phyloP scores from a whole-genome alignment of 2,329 filamentous ascomycete species.

The Diplodia sapinea region DNA sequence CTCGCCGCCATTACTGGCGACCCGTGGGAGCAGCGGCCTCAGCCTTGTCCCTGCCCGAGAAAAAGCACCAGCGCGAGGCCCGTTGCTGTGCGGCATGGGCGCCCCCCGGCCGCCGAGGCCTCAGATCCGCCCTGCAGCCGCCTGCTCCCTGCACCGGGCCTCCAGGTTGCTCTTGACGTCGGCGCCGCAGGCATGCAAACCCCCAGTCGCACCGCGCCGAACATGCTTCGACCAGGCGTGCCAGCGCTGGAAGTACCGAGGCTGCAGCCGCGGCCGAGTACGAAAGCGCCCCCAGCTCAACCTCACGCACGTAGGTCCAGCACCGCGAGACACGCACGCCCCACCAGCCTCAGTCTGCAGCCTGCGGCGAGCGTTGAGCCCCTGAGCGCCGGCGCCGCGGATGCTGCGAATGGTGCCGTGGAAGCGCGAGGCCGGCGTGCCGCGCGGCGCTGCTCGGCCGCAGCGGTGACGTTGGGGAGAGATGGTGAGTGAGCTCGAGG shows the following conservation, averaged over 20 bases:
- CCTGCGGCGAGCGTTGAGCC: constrained; percentile 10
- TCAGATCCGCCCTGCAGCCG: constrained; percentile 17
- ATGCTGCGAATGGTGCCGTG: neutral
- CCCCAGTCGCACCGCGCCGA: constrained; percentile 23
- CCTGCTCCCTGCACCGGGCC: neutral
- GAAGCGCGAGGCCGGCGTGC: neutral
- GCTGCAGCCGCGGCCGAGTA: constrained; percentile 16
- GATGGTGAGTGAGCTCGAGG: constrained; percentile 19
- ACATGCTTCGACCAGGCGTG: constrained; percentile 5
- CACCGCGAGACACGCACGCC: constrained; percentile 1
- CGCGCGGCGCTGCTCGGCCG: constrained; percentile 18
- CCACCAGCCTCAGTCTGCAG: neutral
- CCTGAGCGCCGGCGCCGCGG: constrained; percentile 6
- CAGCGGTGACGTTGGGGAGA: constrained; percentile 23
- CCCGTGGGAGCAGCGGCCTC: constrained; percentile 11
- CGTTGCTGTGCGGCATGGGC: constrained; percentile 27
- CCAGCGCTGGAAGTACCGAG: constrained; percentile 11
- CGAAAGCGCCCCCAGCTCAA: neutral
- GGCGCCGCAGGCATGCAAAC: constrained; percentile 10
- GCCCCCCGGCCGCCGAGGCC: constrained; percentile 5
- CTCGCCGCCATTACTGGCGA: constrained; percentile 11
- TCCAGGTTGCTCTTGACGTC: constrained; percentile 25
- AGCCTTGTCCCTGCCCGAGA: constrained; percentile 12
- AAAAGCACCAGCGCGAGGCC: neutral
- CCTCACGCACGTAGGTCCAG: constrained; percentile 1